phyloP scores from a whole-genome alignment of 163 green algal species.

The Scenedesmus sp. region DNA sequence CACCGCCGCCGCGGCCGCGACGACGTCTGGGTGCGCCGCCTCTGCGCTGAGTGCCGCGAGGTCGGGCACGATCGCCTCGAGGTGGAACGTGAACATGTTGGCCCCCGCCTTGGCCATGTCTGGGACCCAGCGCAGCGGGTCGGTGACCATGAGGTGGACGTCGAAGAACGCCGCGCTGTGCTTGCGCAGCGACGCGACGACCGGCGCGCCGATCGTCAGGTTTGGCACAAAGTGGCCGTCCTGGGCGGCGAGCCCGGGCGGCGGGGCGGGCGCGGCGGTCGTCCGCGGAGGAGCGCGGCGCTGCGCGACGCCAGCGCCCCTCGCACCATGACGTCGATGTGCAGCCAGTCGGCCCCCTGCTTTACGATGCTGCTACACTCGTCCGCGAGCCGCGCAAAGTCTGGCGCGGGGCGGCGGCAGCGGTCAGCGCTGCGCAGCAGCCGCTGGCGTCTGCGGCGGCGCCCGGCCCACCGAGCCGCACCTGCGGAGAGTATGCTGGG shows the following conservation, averaged over 20 bases:
- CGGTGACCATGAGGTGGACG: constrained; percentile 89
- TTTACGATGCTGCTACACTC: constrained; percentile 80
- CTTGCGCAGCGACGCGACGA: constrained; percentile 79
- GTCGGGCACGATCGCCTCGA: constrained; percentile 73
- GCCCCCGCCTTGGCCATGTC: constrained; percentile 91
- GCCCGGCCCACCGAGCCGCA: background rate
- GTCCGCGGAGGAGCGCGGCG: too few relatives aligned
- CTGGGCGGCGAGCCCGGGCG: too few relatives aligned
- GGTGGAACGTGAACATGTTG: constrained; percentile 90
- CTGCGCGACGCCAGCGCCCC: background rate
- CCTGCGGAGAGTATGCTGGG: constrained; percentile 36
- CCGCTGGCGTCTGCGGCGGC: too few relatives aligned
- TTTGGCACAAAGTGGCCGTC: constrained; percentile 96
- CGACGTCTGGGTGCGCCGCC: constrained; percentile 25
- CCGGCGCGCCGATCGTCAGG: constrained; percentile 86
- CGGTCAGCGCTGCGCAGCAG: too few relatives aligned
- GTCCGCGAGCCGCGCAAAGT: constrained; percentile 81
- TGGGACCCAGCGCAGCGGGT: constrained; percentile 80
- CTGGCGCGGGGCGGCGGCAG: constrained; percentile 56
- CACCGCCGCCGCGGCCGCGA: constrained; percentile 35
- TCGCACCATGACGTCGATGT: constrained; percentile 89
- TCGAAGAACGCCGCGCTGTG: constrained; percentile 81
- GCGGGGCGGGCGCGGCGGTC: too few relatives aligned
- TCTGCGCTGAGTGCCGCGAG: constrained; percentile 1
- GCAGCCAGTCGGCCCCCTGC: constrained; percentile 89